These are phyloP conservation scores for Cucurbita ficifolia DNA, from an alignment of 306 rosid genomes.

Conservation along the genomic window DNA sequence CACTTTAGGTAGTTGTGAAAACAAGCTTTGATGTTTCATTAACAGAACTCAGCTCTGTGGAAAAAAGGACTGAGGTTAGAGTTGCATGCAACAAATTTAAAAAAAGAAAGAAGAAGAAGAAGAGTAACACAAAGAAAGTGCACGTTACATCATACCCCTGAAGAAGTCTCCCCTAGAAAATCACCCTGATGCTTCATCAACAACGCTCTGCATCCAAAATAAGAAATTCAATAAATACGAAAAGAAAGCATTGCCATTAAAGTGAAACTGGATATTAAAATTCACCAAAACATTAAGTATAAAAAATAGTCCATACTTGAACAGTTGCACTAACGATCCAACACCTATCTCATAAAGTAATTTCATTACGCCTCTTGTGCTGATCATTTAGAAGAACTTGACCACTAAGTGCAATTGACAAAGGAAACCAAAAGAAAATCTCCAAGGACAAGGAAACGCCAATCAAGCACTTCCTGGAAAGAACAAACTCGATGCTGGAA, in stretches of 20 bases:
- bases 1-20: constrained; percentile 25
- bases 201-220: constrained; percentile 36
- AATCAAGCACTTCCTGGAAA: constrained; percentile 97
- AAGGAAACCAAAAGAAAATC: constrained; percentile 90
- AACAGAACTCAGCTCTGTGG: constrained; percentile 49
- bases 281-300: not conserved
- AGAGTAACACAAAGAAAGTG: not conserved
- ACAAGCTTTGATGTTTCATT: constrained; percentile 34
- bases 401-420: constrained; percentile 95
- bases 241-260: constrained; percentile 6
- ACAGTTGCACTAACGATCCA: constrained; percentile 72
- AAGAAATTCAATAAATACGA: not conserved
- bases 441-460: constrained; percentile 79
- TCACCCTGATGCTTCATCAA: constrained; percentile 53
- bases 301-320: constrained; percentile 34
- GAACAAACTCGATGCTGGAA: constrained; percentile 64
- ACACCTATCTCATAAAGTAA: constrained; percentile 63
- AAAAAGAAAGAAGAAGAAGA: not conserved
- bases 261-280: not conserved
- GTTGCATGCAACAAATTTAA: not conserved
- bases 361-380: constrained; percentile 71
- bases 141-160: constrained; percentile 30
- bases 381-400: constrained; percentile 49
- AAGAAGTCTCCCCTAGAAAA: constrained; percentile 33
- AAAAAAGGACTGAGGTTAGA: constrained; percentile 1